Conservation (phyloP, 1,284 basidiomycete species). For the Moesziomyces parantarcticus region DNA sequence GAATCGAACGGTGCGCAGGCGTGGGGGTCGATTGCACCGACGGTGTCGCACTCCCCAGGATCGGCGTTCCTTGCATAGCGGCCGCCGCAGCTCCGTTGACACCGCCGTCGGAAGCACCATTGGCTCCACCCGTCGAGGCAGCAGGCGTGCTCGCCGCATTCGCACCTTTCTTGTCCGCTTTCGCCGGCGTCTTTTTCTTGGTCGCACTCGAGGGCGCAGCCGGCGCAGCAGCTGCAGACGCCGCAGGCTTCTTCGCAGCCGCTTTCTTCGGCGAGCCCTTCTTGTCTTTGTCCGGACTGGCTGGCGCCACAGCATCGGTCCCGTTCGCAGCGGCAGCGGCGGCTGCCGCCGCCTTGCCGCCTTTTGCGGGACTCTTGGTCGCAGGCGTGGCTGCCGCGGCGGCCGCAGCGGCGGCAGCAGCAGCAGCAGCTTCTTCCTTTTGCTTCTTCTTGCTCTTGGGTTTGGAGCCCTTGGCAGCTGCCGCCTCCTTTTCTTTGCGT, state of each 20-base stretch:
- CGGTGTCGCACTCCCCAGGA: constrained; percentile 38
- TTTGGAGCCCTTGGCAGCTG: constrained; percentile 31
- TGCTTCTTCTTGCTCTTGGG: constrained; percentile 56
- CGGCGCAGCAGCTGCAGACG: constrained; percentile 11
- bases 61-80: constrained; percentile 26
- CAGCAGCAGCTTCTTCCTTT: constrained; percentile 47
- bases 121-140: not conserved
- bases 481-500: constrained; percentile 47
- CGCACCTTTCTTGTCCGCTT: constrained; percentile 35
- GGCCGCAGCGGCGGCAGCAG: constrained; percentile 28
- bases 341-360: constrained; percentile 12
- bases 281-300: constrained; percentile 44
- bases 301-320: constrained; percentile 18
- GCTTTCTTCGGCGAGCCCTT: constrained; percentile 44
- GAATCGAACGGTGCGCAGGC: constrained; percentile 36
- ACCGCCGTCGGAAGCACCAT: not conserved
- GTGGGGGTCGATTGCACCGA: constrained; percentile 48
- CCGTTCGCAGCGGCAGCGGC: constrained; percentile 24
- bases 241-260: constrained; percentile 39
- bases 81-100: constrained; percentile 4
- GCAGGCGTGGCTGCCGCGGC: constrained; percentile 22
- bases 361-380: constrained; percentile 31
- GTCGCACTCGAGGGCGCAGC: constrained; percentile 17
- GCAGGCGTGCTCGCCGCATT: not conserved
- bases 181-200: constrained; percentile 47